A percentile compares a stretch with the other conserved stretches of the same genome.
Conservation (phyloP, 2,329 filamentous ascomycete species). For the Zasmidium cellare region DNA sequence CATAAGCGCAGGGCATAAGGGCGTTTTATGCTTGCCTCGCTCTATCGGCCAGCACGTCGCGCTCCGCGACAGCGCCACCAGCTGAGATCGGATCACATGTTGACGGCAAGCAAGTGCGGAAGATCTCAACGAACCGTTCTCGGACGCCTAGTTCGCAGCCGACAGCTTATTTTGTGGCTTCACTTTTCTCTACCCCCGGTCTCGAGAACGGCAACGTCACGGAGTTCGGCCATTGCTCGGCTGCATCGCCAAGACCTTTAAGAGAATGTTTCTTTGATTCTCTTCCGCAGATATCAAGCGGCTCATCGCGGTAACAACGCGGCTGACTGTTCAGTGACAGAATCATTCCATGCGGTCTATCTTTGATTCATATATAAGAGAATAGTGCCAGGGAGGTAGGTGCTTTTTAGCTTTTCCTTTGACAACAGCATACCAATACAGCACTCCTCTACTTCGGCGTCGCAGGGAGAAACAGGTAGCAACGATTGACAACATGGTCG, state of each 20-base stretch:
- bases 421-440: not conserved
- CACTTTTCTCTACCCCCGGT: not conserved
- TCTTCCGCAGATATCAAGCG: not conserved
- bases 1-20: not conserved
- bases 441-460: not conserved
- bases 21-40: not conserved
- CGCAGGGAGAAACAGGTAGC: not conserved
- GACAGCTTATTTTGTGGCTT: conserved; percentile 13
- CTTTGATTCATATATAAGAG: conserved; percentile 3
- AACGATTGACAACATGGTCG: not conserved
- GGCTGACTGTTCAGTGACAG: not conserved
- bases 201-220: not conserved
- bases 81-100: conserved; percentile 1
- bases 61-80: not conserved
- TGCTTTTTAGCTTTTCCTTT: conserved; percentile 2
- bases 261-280: not conserved
- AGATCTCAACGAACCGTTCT: not conserved
- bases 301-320: not conserved
- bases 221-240: conserved; percentile 13
- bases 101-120: not conserved
- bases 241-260: conserved; percentile 3
- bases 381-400: conserved; percentile 4
- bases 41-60: conserved; percentile 1
- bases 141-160: conserved; percentile 7
- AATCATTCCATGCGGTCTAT: not conserved